Evolutionary conservation across 2,329 filamentous ascomycete species (phyloP), one percentile per base, ranked within the genome.

Genomic region (Ceratocystis smalleyi): DNA sequence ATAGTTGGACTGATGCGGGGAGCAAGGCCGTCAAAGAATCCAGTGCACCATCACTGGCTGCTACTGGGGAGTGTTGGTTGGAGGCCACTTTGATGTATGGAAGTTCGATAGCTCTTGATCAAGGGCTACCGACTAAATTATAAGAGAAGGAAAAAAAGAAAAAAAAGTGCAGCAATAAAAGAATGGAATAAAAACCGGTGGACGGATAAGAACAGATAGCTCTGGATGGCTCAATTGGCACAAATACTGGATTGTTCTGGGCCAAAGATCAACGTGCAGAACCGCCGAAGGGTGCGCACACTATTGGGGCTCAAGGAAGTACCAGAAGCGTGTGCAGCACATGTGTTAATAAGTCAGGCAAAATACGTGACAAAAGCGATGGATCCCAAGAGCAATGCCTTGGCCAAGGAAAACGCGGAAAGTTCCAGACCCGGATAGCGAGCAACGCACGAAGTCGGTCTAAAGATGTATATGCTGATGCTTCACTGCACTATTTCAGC

Each of bases 81-180:
- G 81, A 83, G 83, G 81, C 82, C 82, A 84, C 81, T 74, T 83
- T 84, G 19, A 60, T 62, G 67, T 47, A 60, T 59, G 27, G 32
- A 22, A 45, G 60, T 63, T 61, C 61, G 64, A 61, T 63, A 27
- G 64, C 57, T 54, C 64, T 60, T 62, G n/a, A 43, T n/a, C 19
- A 66, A 57, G 62, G 61, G 61, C 51, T 35, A 59, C 62, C 65
- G 43, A 40, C 40, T 27, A 59, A 60, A 30, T 45, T 51, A 49
- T 64, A 64, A 19, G 43, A 24, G 24, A 64, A 64, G 43, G 30
- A 40, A 57, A 30, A 51, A 30, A 49, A 22, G 47, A 64, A 51
- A 27, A 40, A 55, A 54, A 54, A 10, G 40, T 40, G 24, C 35
- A 35, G 54, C 43, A 43, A 45, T 51, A 55, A n/a, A 43, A 59